Evolutionary conservation across 2,329 filamentous ascomycete species (phyloP).

Genomic region (Colletotrichum truncatum): DNA sequence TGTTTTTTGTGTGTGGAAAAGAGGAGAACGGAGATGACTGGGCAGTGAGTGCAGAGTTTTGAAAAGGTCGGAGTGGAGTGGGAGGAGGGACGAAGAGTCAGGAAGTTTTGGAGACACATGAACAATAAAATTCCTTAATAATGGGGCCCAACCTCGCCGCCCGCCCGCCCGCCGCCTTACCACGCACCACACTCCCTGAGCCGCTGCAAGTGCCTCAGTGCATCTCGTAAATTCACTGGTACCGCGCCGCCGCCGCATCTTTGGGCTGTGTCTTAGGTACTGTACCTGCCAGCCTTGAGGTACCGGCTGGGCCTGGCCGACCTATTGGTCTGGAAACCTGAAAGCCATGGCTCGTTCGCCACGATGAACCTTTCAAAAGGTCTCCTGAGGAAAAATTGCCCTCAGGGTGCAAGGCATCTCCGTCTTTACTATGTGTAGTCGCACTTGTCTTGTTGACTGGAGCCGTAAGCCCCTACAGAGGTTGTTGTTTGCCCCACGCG

Average conservation of each 20-base stretch:
- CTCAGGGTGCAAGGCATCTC: background rate
- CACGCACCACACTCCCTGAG: background rate
- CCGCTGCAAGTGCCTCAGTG: too few relatives aligned
- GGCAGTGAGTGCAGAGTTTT: conserved; percentile 11
- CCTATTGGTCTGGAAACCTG: too few relatives aligned
- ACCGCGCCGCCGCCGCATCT: background rate
- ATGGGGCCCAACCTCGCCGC: conserved; percentile 10
- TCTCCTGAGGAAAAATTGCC: too few relatives aligned
- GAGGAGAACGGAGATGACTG: background rate
- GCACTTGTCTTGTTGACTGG: background rate
- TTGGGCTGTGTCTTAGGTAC: background rate
- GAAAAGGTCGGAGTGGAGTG: conserved; percentile 11
- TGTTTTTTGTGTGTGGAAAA: conserved; percentile 12
- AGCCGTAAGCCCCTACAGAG: too few relatives aligned
- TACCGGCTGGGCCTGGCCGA: too few relatives aligned
- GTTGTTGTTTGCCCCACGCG: background rate
- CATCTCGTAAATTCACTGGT: background rate
- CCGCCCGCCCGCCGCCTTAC: background rate
- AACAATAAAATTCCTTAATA: conserved; percentile 18
- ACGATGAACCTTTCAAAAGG: background rate
- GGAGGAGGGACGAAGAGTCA: conserved; percentile 1
- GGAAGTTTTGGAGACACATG: conserved; percentile 5
- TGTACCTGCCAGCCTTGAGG: background rate
- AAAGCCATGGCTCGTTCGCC: background rate
- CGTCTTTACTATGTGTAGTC: background rate